A percentile compares a stretch with the other conserved stretches of the same genome.
phyloP scores from a whole-genome alignment of 2,329 filamentous ascomycete species.

The Parascedosporium putredinis region DNA sequence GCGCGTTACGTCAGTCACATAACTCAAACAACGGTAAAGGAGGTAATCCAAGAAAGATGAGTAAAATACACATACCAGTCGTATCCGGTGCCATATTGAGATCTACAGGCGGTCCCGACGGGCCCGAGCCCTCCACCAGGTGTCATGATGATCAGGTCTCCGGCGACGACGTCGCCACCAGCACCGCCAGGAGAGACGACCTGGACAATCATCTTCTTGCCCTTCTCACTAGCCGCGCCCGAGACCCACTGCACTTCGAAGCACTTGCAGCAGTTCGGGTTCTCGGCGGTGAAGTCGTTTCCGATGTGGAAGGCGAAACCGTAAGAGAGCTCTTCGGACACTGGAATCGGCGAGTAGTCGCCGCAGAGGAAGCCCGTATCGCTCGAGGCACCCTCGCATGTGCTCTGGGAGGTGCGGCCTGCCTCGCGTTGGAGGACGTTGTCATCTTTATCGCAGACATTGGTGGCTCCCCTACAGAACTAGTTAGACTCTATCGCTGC shows the following conservation, averaged over 20 bases:
- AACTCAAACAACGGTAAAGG: not conserved
- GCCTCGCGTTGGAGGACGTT: not conserved
- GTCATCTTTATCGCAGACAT: conserved; percentile 1
- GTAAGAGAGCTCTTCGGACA: conserved; percentile 14
- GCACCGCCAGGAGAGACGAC: conserved; percentile 12
- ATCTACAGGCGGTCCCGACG: conserved; percentile 10
- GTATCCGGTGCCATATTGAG: conserved; percentile 12
- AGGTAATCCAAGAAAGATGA: not conserved
- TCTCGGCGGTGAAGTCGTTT: conserved; percentile 11
- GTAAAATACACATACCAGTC: conserved; percentile 12
- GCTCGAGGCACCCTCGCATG: not conserved
- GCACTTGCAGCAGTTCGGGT: conserved; percentile 16
- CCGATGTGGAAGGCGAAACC: conserved; percentile 15
- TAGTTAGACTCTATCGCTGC: too few relatives aligned
- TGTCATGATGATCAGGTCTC: conserved; percentile 13
- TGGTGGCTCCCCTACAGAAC: not conserved
- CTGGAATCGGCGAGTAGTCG: conserved; percentile 13
- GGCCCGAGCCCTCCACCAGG: conserved; percentile 13
- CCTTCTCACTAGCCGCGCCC: conserved; percentile 10
- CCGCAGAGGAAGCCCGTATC: conserved; percentile 11
- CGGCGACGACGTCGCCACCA: conserved; percentile 10
- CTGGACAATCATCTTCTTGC: conserved; percentile 15
- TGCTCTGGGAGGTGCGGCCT: not conserved
- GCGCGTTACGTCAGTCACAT: too few relatives aligned
- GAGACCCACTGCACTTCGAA: conserved; percentile 14